Evolutionary conservation across 495 filamentous ascomycete species (phyloP).

Genomic region (Podospora bellae-mahoneyi): DNA sequence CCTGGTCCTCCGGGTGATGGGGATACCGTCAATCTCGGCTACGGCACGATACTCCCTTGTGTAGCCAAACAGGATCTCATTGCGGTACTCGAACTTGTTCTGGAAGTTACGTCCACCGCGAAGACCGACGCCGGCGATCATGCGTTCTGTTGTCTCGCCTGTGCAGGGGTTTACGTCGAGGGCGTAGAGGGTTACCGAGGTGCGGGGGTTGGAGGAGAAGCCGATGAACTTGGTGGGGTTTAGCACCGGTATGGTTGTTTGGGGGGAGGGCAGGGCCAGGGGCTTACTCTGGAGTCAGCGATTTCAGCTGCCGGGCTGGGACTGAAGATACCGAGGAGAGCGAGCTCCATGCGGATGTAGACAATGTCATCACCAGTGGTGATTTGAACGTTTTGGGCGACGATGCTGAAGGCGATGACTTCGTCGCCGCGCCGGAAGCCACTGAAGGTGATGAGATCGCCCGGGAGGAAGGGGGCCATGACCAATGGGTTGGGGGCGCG

Average conservation of each 20-base stretch:
- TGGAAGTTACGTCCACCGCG: constrained; percentile 10
- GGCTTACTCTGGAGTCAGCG: constrained; percentile 20
- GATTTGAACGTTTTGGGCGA: constrained; percentile 33
- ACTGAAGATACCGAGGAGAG: constrained; percentile 31
- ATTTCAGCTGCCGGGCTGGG: constrained; percentile 27
- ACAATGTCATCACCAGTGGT: constrained; percentile 19
- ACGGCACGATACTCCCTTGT: constrained; percentile 32
- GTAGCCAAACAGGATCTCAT: constrained; percentile 22
- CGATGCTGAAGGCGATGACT: constrained; percentile 28
- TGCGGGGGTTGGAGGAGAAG: constrained; percentile 8
- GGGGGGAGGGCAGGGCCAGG: no score
- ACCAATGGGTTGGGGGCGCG: constrained; percentile 28
- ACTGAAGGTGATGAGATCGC: constrained; percentile 35
- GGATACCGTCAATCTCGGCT: background rate
- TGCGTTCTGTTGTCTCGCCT: constrained; percentile 28
- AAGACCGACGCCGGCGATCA: constrained; percentile 3
- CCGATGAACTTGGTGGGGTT: constrained; percentile 4
- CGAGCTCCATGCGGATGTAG: constrained; percentile 34
- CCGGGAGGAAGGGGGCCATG: constrained; percentile 35
- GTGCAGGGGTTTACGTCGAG: constrained; percentile 39
- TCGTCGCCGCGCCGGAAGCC: constrained; percentile 26
- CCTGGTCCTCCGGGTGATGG: constrained; percentile 22
- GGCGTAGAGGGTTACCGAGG: constrained; percentile 21
- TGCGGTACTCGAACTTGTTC: constrained; percentile 12
- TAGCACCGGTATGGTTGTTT: no score